These are phyloP conservation scores for Antitrichia curtipendula DNA, from an alignment of 225 moss, liverwort and hornwort species.

Conservation along the genomic window DNA sequence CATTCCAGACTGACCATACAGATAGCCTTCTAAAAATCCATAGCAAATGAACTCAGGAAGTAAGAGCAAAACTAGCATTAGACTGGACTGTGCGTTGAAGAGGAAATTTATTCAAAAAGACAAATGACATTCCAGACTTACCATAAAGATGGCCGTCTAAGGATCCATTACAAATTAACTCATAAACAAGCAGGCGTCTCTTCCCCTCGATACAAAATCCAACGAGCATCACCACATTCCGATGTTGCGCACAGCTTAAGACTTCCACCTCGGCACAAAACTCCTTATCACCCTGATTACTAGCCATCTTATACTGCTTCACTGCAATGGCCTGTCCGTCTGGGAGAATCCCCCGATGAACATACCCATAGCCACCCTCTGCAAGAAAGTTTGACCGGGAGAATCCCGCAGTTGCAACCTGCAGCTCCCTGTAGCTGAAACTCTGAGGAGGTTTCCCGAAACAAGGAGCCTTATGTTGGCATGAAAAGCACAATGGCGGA, in stretches of 20 bases:
- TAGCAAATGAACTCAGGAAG: neutral
- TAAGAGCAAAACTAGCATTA: neutral
- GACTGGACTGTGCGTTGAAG: too few relatives aligned
- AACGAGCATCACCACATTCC: constrained; percentile 46
- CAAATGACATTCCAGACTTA: neutral
- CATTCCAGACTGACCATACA: neutral
- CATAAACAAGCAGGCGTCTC: constrained; percentile 44
- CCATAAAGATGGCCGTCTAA: constrained; percentile 48
- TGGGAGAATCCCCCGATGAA: constrained; percentile 20
- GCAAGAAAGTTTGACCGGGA: constrained; percentile 39
- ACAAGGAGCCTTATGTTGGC: constrained; percentile 27
- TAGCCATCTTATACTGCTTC: constrained; percentile 44
- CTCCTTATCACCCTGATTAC: constrained; percentile 49
- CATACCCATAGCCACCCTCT: constrained; percentile 49
- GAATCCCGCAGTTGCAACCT: constrained; percentile 38
- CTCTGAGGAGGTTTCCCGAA: constrained; percentile 48
- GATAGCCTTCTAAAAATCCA: neutral
- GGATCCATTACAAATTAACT: constrained; percentile 55
- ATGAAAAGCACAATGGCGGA: constrained; percentile 26
- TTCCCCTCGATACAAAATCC: constrained; percentile 47
- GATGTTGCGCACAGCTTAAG: constrained; percentile 43
- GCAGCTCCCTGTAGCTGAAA: constrained; percentile 36
- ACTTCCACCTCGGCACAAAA: constrained; percentile 59
- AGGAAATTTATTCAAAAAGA: too few relatives aligned
- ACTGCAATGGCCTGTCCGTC: constrained; percentile 44